phyloP scores from a whole-genome alignment of 2,329 filamentous ascomycete genomes.

The Talaromyces piceae region DNA sequence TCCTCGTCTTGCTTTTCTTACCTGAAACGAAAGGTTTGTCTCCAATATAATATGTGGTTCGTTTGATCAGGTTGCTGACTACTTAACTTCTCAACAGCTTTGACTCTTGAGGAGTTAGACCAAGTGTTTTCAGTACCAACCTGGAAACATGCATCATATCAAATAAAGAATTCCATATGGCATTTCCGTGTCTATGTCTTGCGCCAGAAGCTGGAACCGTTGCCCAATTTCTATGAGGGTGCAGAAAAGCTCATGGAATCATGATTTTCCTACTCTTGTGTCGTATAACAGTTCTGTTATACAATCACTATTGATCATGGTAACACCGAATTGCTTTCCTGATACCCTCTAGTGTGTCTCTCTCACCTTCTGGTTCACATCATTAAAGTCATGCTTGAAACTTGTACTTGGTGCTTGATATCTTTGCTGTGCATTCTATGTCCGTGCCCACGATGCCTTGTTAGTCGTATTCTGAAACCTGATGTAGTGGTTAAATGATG shows the following conservation, averaged over 20 bases:
- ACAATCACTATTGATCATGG: no score
- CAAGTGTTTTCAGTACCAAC: slow-evolving; percentile 49
- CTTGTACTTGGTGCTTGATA: no score
- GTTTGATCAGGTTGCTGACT: slow-evolving; percentile 11
- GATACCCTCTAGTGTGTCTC: no score
- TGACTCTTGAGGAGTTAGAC: slow-evolving; percentile 42
- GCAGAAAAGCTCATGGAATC: slow-evolving; percentile 17
- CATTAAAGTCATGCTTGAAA: no score
- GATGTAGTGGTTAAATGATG: no score
- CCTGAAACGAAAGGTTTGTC: slow-evolving; percentile 41
- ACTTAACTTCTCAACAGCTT: slow-evolving; percentile 15
- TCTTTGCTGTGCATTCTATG: no score
- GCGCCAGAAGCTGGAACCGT: slow-evolving; percentile 28
- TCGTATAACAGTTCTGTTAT: neutral
- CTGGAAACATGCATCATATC: slow-evolving; percentile 34
- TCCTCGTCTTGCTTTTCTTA: slow-evolving; percentile 46
- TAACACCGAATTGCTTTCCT: no score
- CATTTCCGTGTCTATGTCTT: slow-evolving; percentile 35
- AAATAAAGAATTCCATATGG: slow-evolving; percentile 32
- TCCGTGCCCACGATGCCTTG: no score
- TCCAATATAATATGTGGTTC: neutral
- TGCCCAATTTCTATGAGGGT: slow-evolving; percentile 28
- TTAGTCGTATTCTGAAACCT: no score
- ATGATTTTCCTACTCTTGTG: neutral
- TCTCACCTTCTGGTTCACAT: no score